These are phyloP conservation scores for Wilcoxina mikolae DNA, from an alignment of 495 filamentous ascomycete genomes.

Conservation along the genomic window DNA sequence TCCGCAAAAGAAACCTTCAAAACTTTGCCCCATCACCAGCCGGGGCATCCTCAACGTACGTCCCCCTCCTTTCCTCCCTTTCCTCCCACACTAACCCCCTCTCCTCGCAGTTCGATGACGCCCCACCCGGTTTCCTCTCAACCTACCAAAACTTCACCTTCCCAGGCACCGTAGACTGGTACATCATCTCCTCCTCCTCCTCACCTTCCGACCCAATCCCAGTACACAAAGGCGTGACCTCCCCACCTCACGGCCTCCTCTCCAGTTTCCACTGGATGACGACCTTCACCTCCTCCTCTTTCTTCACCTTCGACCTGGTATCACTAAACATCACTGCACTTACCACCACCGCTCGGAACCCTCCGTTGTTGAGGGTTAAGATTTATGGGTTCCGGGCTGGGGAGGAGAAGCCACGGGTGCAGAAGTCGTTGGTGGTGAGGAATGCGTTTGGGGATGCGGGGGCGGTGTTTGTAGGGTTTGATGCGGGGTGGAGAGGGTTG, in stretches of 20 bases:
- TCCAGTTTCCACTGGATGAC: not conserved
- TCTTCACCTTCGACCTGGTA: not conserved
- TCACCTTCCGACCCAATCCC: not conserved
- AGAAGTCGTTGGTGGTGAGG: not conserved
- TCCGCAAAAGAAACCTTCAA: no score
- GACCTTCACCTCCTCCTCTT: not conserved
- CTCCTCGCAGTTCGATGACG: not conserved
- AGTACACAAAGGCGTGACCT: not conserved
- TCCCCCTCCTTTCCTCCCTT: no score
- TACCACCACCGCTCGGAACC: not conserved
- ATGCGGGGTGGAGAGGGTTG: not conserved
- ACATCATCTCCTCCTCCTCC: not conserved
- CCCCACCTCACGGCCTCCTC: not conserved
- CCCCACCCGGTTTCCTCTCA: not conserved
- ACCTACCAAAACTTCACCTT: not conserved
- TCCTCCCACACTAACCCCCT: not conserved
- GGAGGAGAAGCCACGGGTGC: not conserved
- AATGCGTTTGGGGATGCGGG: not conserved
- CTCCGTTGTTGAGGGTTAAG: not conserved
- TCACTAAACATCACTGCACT: not conserved
- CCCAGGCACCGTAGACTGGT: not conserved
- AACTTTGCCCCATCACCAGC: not conserved
- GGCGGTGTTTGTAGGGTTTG: not conserved
- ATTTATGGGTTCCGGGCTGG: not conserved
- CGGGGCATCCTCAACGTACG: not conserved